A percentile compares a stretch with the other conserved stretches of the same genome.
phyloP scores from a whole-genome alignment of 2,329 filamentous ascomycete genomes.

The Aspergillus ruber region DNA sequence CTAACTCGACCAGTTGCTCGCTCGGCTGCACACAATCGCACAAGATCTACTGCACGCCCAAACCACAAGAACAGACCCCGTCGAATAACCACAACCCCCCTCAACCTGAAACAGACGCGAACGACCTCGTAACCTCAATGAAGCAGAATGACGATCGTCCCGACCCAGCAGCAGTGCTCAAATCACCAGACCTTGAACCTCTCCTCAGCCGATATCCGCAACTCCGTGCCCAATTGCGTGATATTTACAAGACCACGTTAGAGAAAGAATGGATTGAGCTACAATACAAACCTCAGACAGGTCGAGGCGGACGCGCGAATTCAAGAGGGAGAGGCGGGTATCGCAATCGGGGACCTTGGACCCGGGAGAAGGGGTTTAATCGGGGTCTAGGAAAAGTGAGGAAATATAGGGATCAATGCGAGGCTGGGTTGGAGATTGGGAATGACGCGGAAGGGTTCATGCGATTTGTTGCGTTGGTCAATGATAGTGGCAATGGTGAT shows the following conservation, averaged over 20 bases:
- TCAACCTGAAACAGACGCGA: slow-evolving; percentile 5
- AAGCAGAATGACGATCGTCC: background rate
- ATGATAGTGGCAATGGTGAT: slow-evolving; percentile 9
- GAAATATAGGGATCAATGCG: slow-evolving; percentile 31
- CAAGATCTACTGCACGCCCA: slow-evolving; percentile 37
- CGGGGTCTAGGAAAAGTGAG: slow-evolving; percentile 34
- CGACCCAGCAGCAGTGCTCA: slow-evolving; percentile 12
- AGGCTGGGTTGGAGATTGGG: slow-evolving; percentile 27
- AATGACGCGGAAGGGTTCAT: slow-evolving; percentile 30
- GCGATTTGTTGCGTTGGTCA: slow-evolving; percentile 31
- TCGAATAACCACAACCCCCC: background rate
- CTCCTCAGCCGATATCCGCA: slow-evolving; percentile 33
- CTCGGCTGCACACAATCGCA: slow-evolving; percentile 41
- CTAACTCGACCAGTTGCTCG: slow-evolving; percentile 33
- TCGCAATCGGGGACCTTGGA: slow-evolving; percentile 32
- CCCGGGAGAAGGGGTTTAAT: slow-evolving; percentile 38
- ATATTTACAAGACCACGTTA: slow-evolving; percentile 37
- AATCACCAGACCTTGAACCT: slow-evolving; percentile 29
- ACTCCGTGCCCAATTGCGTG: slow-evolving; percentile 33
- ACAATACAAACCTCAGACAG: slow-evolving; percentile 9
- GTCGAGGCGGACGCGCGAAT: slow-evolving; percentile 16
- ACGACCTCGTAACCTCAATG: slow-evolving; percentile 1
- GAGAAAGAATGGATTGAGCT: slow-evolving; percentile 36
- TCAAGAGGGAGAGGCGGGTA: slow-evolving; percentile 21
- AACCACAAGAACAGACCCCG: slow-evolving; percentile 10